Evolutionary conservation across 495 filamentous ascomycete genomes (phyloP).

Genomic region (Penicillium cinerascens): DNA sequence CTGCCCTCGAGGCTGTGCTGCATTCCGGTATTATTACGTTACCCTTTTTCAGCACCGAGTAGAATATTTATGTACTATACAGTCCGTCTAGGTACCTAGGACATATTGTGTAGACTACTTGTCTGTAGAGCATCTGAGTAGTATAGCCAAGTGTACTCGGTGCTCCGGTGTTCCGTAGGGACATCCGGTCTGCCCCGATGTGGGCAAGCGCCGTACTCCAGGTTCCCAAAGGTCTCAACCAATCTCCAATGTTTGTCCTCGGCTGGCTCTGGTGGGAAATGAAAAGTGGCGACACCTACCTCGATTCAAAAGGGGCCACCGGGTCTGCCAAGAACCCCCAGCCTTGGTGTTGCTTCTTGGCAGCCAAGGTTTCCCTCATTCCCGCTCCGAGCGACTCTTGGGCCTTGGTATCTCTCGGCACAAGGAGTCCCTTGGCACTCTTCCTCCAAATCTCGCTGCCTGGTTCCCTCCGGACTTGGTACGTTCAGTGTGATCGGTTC

Average conservation of each 20-base stretch:
- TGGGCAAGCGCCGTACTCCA: not conserved
- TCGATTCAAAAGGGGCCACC: not conserved
- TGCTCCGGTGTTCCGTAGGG: too few relatives aligned
- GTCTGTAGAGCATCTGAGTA: too few relatives aligned
- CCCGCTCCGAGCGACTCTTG: constrained; percentile 27
- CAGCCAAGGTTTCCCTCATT: constrained; percentile 33
- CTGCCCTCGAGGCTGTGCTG: constrained; percentile 18
- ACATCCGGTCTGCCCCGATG: not conserved
- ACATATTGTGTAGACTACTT: not conserved
- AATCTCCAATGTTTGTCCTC: not conserved
- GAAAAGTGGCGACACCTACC: not conserved
- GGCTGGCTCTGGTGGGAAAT: not conserved
- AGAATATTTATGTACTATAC: too few relatives aligned
- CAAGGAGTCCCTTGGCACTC: constrained; percentile 8
- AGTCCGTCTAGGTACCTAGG: not conserved
- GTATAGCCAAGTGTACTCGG: too few relatives aligned
- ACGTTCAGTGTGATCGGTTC: not conserved
- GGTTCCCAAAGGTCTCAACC: not conserved
- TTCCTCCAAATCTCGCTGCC: not conserved
- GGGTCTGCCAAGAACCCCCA: constrained; percentile 16
- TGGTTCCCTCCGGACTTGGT: not conserved
- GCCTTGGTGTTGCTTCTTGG: constrained; percentile 25
- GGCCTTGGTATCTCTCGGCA: constrained; percentile 8
- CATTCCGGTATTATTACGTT: constrained; percentile 5
- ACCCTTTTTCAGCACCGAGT: too few relatives aligned